Percentiles rank a stretch among this genome's conserved stretches.
These are phyloP conservation scores for Trichoderma erinaceum DNA, from an alignment of 495 filamentous ascomycete species.

Conservation along the genomic window DNA sequence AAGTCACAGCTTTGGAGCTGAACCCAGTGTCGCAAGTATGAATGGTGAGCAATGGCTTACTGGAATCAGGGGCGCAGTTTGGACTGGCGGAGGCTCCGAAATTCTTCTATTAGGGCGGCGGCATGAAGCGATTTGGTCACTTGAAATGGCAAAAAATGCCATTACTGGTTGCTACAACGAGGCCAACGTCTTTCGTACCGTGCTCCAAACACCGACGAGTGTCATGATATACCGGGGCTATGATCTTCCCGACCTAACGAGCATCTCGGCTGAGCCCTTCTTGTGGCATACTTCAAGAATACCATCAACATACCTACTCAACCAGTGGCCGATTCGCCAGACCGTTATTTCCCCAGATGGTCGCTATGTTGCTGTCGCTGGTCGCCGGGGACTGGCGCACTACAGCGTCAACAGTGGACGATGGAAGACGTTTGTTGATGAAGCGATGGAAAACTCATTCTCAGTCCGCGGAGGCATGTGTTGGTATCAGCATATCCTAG, in stretches of 20 bases:
- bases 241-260: conserved; percentile 80
- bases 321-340: conserved; percentile 87
- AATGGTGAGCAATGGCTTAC: conserved; percentile 76
- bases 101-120: conserved; percentile 63
- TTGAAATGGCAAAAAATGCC: conserved; percentile 89
- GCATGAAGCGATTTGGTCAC: conserved; percentile 73
- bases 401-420: conserved; percentile 91
- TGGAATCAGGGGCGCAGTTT: conserved; percentile 67
- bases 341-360: conserved; percentile 85
- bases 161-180: conserved; percentile 84
- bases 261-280: conserved; percentile 85
- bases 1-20: conserved; percentile 70
- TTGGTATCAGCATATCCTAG: conserved; percentile 94
- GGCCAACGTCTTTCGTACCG: conserved; percentile 78
- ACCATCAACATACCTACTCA: conserved; percentile 73
- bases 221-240: conserved; percentile 91
- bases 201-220: conserved; percentile 80
- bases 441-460: conserved; percentile 78
- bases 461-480: conserved; percentile 93
- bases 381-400: conserved; percentile 85
- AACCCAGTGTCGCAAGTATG: conserved; percentile 52
- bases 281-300: conserved; percentile 91
- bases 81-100: conserved; percentile 83
- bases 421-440: conserved; percentile 90
- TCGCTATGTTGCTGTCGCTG: conserved; percentile 89